Base-by-base conservation (phyloP, 192 early-diverging fungal genomes). In the Backusella westeae region DNA sequence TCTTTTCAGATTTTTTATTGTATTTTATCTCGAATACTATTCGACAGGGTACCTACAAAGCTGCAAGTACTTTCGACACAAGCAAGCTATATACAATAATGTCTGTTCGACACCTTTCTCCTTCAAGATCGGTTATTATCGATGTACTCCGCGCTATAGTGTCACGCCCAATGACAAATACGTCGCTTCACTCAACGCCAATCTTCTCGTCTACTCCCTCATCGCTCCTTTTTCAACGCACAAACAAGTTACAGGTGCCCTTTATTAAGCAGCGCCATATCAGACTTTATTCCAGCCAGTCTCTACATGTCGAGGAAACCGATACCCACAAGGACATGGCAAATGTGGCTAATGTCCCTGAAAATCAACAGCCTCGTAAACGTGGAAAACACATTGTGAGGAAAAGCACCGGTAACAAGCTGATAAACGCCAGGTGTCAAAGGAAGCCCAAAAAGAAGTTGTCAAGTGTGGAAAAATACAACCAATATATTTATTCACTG, bases 121-220 rank as follows among this genome's bases (percentile, higher is more conserved):
- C 29, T 14, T 71, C 70, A 21, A 49, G 70, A 44, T 67, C 77
- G 6, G 53, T 78, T 36, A 72, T 78, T 32, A 65, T 74, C 32
- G 38, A 68, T 56, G 77, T 78, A 15, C 46, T 78, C 8, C 71
- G 71, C 26, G 77, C 77, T 3, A 78, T 78, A 53, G 67, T 78
- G 5, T 78, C 77, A 38, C 59, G 77, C 49, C 66, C 77, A 15
- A 52, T 72, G 29, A 15, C 56, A 23, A 46, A 12, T 35, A 26
- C 67, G 8, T 14, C 12, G 10, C 14, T 38, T 29, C 38, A 35
- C 23, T 72, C 34, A 6, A 34, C 46, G 14, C 32, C 71, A 14
- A 35, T 63, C 46, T 34, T 49, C 5, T 15, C 23, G 32, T 53
- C 52, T 53, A 41, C 34, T 21, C 29, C 35, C 29, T 34, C 52